A percentile compares a stretch with the other conserved stretches of the same genome.
Conservation (phyloP, 2,329 filamentous ascomycete species). For the Sporothrix sp. region DNA sequence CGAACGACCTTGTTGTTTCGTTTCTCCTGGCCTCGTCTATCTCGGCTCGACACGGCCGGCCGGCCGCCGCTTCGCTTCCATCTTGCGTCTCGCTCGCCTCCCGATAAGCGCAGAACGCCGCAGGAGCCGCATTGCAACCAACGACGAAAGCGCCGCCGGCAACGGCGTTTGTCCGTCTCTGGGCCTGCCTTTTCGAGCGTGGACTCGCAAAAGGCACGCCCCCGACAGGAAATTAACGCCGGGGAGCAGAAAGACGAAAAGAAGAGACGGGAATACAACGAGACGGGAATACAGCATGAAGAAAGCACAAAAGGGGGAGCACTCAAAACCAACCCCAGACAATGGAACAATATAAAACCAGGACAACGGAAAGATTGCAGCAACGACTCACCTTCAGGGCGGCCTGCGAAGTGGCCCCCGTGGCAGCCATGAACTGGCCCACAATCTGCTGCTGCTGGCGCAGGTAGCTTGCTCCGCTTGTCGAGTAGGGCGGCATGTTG, state of each 20-base stretch:
- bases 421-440: slow-evolving; percentile 34
- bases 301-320: background rate
- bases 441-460: slow-evolving; percentile 22
- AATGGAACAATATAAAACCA: background rate
- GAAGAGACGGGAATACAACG: background rate
- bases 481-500: slow-evolving; percentile 23
- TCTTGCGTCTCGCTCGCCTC: background rate
- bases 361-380: background rate
- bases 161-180: background rate
- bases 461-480: too few relatives aligned
- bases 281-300: background rate
- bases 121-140: background rate
- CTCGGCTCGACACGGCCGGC: background rate
- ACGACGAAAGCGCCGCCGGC: background rate
- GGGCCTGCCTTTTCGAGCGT: too few relatives aligned
- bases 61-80: background rate
- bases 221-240: too few relatives aligned
- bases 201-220: too few relatives aligned
- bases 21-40: background rate
- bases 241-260: too few relatives aligned
- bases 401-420: slow-evolving; percentile 34
- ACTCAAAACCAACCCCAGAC: too few relatives aligned
- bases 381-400: slow-evolving; percentile 34
- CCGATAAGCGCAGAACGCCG: slow-evolving; percentile 1
- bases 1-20: background rate